Evolutionary conservation across 257 asterid genomes (phyloP).

Genomic region (Thymus mandschuricus): DNA sequence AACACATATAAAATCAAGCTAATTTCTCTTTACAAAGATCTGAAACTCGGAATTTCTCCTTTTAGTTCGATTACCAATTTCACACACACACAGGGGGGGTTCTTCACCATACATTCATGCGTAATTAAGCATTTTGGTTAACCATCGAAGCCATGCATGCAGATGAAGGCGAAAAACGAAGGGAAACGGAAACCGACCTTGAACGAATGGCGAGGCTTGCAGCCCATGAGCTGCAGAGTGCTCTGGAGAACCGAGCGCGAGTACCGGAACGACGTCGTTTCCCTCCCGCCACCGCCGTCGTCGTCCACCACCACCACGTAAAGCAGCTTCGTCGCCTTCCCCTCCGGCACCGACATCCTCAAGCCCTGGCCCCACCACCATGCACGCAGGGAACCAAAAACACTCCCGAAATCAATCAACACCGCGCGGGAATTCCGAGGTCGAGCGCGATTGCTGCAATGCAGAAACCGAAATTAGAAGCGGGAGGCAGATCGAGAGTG

Average conservation of each 20-base stretch:
- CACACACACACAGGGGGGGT: background rate
- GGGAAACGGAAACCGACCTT: conserved; percentile 49
- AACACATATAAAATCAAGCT: background rate
- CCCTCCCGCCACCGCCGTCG: conserved; percentile 25
- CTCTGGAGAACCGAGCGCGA: conserved; percentile 88
- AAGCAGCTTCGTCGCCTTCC: conserved; percentile 63
- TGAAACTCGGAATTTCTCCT: background rate
- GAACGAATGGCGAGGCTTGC: conserved; percentile 90
- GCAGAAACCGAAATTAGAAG: conserved; percentile 18
- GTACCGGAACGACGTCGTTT: conserved; percentile 66
- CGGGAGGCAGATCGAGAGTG: conserved; percentile 9
- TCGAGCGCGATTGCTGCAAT: conserved; percentile 29
- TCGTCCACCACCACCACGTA: conserved; percentile 75
- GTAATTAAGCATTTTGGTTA: background rate
- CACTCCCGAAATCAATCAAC: conserved; percentile 13
- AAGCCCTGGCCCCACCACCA: conserved; percentile 26
- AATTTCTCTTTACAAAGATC: background rate
- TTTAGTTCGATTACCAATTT: conserved; percentile 9
- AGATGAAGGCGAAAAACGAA: background rate
- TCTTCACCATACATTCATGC: background rate
- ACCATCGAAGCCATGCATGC: conserved; percentile 38
- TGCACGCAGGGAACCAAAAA: conserved; percentile 23
- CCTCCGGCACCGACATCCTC: conserved; percentile 60
- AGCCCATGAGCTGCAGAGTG: conserved; percentile 90
- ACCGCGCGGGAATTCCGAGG: conserved; percentile 1